Conservation (phyloP, 805 yeast species). For the Phaffomyces thermotolerans region DNA sequence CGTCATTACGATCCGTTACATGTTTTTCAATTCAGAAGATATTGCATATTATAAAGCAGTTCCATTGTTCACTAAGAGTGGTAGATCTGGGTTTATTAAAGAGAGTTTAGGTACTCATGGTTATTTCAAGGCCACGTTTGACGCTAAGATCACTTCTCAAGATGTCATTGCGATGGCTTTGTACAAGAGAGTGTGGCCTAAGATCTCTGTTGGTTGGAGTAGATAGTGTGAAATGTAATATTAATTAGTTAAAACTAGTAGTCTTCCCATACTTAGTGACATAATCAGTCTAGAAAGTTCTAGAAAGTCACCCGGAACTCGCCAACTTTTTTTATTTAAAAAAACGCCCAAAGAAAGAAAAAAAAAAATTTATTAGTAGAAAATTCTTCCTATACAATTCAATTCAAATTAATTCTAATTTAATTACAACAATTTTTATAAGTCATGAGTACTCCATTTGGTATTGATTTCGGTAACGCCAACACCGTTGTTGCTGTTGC, state of each 20-base stretch:
- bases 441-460: slow-evolving; percentile 88
- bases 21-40: slow-evolving; percentile 92
- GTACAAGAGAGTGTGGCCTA: slow-evolving; percentile 93
- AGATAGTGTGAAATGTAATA: slow-evolving; percentile 4
- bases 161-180: slow-evolving; percentile 92
- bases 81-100: slow-evolving; percentile 90
- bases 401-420: neutral
- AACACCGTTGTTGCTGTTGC: slow-evolving; percentile 94
- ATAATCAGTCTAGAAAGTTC: too few relatives aligned
- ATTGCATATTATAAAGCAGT: slow-evolving; percentile 84
- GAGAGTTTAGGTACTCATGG: slow-evolving; percentile 98
- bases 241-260: too few relatives aligned
- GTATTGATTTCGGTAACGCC: slow-evolving; percentile 96
- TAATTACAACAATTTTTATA: neutral
- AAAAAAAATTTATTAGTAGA: too few relatives aligned
- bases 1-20: slow-evolving; percentile 88
- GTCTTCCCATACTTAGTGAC: too few relatives aligned
- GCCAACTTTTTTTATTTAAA: too few relatives aligned
- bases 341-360: too few relatives aligned
- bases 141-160: slow-evolving; percentile 82
- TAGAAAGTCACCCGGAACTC: too few relatives aligned
- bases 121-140: slow-evolving; percentile 92
- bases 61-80: slow-evolving; percentile 87
- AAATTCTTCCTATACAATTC: neutral
- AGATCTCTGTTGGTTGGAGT: slow-evolving; percentile 29